phyloP scores from a whole-genome alignment of 2,329 filamentous ascomycete species.

The Nothopassalora personata region DNA sequence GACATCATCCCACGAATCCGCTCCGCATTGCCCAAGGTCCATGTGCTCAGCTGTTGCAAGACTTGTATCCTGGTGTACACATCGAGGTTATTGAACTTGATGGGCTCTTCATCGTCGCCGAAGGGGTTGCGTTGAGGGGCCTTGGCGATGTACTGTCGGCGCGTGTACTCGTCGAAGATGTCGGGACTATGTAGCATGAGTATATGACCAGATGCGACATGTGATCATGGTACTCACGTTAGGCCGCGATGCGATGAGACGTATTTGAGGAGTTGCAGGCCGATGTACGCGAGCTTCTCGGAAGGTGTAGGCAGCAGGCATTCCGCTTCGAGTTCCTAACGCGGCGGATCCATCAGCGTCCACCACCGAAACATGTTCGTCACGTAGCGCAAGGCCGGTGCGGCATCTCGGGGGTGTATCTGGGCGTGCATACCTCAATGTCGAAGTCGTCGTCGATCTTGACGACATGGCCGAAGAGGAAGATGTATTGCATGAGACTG shows the following conservation, averaged over 20 bases:
- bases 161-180: slow-evolving; percentile 88
- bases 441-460: slow-evolving; percentile 87
- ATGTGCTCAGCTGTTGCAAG: slow-evolving; percentile 81
- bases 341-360: slow-evolving; percentile 25
- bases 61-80: slow-evolving; percentile 75
- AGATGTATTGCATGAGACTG: slow-evolving; percentile 88
- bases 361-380: neutral
- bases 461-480: slow-evolving; percentile 79
- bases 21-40: slow-evolving; percentile 83
- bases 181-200: slow-evolving; percentile 57
- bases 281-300: slow-evolving; percentile 70
- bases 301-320: slow-evolving; percentile 73
- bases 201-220: neutral
- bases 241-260: slow-evolving; percentile 90
- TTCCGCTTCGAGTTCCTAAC: slow-evolving; percentile 79
- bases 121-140: slow-evolving; percentile 78
- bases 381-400: neutral
- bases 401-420: slow-evolving; percentile 10
- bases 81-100: slow-evolving; percentile 75
- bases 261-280: slow-evolving; percentile 81
- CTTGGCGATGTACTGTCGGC: slow-evolving; percentile 81
- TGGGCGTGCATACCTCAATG: slow-evolving; percentile 64
- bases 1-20: slow-evolving; percentile 80
- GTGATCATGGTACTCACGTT: slow-evolving; percentile 57
- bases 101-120: slow-evolving; percentile 66